phyloP scores from a whole-genome alignment of 768 basidiomycete species.

The Asterophora parasitica region DNA sequence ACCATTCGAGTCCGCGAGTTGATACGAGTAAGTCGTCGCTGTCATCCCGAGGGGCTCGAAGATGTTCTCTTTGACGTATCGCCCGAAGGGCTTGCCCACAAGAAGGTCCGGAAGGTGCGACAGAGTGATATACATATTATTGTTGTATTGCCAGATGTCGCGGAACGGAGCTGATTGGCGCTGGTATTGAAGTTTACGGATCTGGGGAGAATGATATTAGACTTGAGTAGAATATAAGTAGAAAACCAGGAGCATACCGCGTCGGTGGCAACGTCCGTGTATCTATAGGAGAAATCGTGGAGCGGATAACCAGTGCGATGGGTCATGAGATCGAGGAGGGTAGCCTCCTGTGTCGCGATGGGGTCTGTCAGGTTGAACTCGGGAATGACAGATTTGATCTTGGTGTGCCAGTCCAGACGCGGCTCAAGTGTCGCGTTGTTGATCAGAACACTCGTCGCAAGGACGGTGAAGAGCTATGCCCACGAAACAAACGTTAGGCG shows the following conservation, averaged over 20 bases:
- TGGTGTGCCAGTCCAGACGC: conserved; percentile 20
- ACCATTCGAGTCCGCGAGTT: conserved; percentile 20
- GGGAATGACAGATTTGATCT: conserved; percentile 20
- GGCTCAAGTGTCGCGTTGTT: conserved; percentile 20
- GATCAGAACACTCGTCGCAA: conserved; percentile 23
- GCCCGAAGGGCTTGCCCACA: conserved; percentile 19
- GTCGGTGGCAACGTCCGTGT: conserved; percentile 7
- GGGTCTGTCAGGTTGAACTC: conserved; percentile 22
- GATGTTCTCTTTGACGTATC: conserved; percentile 27
- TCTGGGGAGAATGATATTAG: neutral
- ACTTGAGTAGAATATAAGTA: neutral
- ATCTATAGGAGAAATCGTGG: conserved; percentile 15
- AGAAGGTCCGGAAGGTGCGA: conserved; percentile 25
- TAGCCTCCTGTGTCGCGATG: conserved; percentile 14
- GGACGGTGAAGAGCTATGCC: conserved; percentile 19
- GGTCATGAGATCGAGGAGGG: conserved; percentile 23
- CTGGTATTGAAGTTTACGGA: neutral
- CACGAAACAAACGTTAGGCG: conserved; percentile 8
- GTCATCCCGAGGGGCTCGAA: conserved; percentile 25
- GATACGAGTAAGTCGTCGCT: conserved; percentile 26
- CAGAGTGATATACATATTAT: conserved; percentile 25
- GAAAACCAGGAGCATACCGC: conserved; percentile 2
- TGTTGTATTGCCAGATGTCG: conserved; percentile 10
- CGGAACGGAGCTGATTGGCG: conserved; percentile 1
- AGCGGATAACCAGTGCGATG: conserved; percentile 25